Base-by-base conservation (phyloP, 2,329 filamentous ascomycete genomes). In the Zarea fungicola region DNA sequence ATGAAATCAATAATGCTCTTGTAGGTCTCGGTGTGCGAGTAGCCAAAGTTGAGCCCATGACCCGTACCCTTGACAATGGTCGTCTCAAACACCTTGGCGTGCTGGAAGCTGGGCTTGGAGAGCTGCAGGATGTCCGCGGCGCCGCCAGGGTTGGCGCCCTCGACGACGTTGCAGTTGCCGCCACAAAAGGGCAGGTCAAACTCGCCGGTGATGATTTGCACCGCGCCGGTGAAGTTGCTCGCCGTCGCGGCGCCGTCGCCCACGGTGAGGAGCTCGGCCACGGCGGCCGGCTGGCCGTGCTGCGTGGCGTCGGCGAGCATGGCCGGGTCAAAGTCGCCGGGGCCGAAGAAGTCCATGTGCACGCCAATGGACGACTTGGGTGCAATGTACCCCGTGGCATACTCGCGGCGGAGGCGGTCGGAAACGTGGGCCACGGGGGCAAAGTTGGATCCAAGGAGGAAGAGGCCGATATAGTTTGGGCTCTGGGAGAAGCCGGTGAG, bases 401-500 rank as follows among this genome's bases (percentile, higher is more conserved):
- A 70, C 11, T 54, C 37, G 5, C 53, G 26, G 4, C 60, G 54
- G 4, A 71, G 58, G 3, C 53, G 14, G 3, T 55, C 39, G 21
- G n/a, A 25, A 6, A 66, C 55, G 4, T 59, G 50, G 48, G 60
- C 56, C 19, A 77, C 76, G 14, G 69, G 65, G 37, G 73, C 64
- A 39, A 76, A 71, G 58, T 78, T 73, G 52, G 65, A 71, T 6
- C 68, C 73, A 5, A 76, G 64, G 0, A 66, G 58, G 37, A 76
- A 76, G 11, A 63, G 61, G 1, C 61, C 40, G 10, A 73, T 48
- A 60, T 74, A 84, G 14, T 65, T 59, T 9, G 61, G 52, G 9
- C 75, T 73, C 34, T 73, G 69, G 14, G 73, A 72, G 64, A 79
- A 85, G 1, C 82, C 82, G 1, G 81, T 84, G 6, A 85, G 69